Conservation (phyloP, 306 rosid genomes). For the Cucumis hystrix region DNA sequence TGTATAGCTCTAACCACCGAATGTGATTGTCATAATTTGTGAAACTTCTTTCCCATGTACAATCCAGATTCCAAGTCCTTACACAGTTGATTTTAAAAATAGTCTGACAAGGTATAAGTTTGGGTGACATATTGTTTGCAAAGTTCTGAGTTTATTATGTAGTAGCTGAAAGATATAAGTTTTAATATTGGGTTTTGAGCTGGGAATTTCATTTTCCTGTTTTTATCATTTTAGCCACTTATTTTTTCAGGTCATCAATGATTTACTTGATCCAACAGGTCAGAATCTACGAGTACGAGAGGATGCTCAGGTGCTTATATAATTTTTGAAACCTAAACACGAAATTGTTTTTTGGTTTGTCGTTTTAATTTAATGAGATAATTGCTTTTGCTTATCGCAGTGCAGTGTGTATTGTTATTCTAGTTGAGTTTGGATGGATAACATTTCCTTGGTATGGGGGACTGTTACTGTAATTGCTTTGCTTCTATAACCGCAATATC, state of each 20-base stretch:
- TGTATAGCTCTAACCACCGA: background rate
- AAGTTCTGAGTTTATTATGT: background rate
- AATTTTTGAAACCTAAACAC: conserved; percentile 4
- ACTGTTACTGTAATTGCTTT: background rate
- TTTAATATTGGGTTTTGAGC: background rate
- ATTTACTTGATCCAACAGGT: conserved; percentile 68
- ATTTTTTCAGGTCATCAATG: conserved; percentile 62
- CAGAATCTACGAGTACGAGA: conserved; percentile 80
- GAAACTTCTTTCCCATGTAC: background rate
- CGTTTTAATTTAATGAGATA: background rate
- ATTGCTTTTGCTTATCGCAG: background rate
- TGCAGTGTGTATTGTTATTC: background rate
- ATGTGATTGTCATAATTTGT: background rate
- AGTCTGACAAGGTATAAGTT: background rate
- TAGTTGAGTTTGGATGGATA: background rate
- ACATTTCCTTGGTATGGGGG: background rate
- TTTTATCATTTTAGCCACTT: background rate
- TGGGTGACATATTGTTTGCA: background rate
- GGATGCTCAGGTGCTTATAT: conserved; percentile 62
- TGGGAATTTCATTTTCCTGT: background rate
- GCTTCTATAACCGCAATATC: background rate
- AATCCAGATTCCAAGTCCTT: background rate
- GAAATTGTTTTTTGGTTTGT: background rate
- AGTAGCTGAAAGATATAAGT: background rate
- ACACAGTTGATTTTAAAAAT: background rate